A percentile compares a stretch with the other conserved stretches of the same genome.
phyloP scores from a whole-genome alignment of 2,329 filamentous ascomycete species.

The Lomentospora prolificans region DNA sequence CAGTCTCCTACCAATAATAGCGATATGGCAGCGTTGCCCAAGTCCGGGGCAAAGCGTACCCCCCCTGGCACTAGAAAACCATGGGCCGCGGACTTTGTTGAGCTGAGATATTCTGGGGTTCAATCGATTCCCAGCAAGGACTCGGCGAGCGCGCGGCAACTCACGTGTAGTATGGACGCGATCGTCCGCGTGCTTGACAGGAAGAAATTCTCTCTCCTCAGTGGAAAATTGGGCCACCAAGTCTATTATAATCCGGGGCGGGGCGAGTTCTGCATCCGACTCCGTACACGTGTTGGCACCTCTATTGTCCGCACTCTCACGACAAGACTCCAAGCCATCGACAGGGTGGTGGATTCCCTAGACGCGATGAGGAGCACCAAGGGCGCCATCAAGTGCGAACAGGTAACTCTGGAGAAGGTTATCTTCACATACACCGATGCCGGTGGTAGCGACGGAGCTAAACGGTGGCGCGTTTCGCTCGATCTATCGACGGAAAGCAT shows the following conservation, averaged over 20 bases:
- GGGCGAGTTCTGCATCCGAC: slow-evolving; percentile 53
- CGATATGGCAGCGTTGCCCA: not conserved
- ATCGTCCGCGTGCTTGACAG: slow-evolving; percentile 44
- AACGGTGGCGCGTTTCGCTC: slow-evolving; percentile 44
- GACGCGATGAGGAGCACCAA: slow-evolving; percentile 50
- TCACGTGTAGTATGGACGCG: slow-evolving; percentile 39
- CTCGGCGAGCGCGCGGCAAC: slow-evolving; percentile 10
- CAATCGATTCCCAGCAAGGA: slow-evolving; percentile 15
- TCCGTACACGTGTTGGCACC: slow-evolving; percentile 48
- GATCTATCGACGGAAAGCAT: slow-evolving; percentile 46
- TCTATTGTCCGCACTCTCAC: slow-evolving; percentile 50
- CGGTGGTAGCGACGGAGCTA: slow-evolving; percentile 10
- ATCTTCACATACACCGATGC: slow-evolving; percentile 55
- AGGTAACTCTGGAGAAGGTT: slow-evolving; percentile 52
- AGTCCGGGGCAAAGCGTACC: not conserved
- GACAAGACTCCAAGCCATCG: slow-evolving; percentile 53
- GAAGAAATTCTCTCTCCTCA: slow-evolving; percentile 44
- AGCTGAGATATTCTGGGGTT: slow-evolving; percentile 45
- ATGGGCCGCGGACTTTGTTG: slow-evolving; percentile 52
- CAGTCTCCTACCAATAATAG: not conserved
- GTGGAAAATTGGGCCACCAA: slow-evolving; percentile 46
- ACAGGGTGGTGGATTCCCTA: slow-evolving; percentile 61
- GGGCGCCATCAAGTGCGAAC: slow-evolving; percentile 45
- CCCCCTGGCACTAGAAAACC: slow-evolving; percentile 14
- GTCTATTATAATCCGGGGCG: slow-evolving; percentile 49